These are phyloP conservation scores for Ceratobasidium papillatum DNA, from an alignment of 1,284 basidiomycete species.

Conservation along the genomic window DNA sequence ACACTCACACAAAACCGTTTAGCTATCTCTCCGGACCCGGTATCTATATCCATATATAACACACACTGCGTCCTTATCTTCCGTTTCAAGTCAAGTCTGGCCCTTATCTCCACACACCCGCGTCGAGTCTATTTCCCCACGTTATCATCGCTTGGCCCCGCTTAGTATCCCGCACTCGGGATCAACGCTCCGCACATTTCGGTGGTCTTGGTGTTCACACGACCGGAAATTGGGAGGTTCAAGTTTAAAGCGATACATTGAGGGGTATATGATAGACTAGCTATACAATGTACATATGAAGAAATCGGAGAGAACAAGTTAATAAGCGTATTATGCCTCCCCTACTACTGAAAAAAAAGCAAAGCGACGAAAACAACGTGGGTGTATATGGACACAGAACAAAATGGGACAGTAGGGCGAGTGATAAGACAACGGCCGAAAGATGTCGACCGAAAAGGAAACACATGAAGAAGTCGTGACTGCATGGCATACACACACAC, in stretches of 20 bases:
- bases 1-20: too few relatives aligned
- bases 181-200: background rate
- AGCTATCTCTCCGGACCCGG: background rate
- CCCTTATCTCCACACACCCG: slow-evolving; percentile 7
- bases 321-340: too few relatives aligned
- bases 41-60: background rate
- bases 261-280: slow-evolving; percentile 27
- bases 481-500: background rate
- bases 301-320: background rate
- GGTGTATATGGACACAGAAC: background rate
- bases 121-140: slow-evolving; percentile 11
- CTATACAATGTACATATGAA: background rate
- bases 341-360: background rate
- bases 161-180: background rate
- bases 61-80: background rate
- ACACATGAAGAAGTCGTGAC: background rate
- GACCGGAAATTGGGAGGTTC: background rate
- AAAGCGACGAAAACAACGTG: background rate
- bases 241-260: slow-evolving; percentile 21
- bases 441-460: background rate
- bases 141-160: slow-evolving; percentile 4
- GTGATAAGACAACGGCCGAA: background rate
- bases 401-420: background rate
- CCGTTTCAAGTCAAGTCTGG: background rate
- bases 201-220: background rate